phyloP scores from a whole-genome alignment of 2,329 filamentous ascomycete genomes.

The Aspergillus sp. region DNA sequence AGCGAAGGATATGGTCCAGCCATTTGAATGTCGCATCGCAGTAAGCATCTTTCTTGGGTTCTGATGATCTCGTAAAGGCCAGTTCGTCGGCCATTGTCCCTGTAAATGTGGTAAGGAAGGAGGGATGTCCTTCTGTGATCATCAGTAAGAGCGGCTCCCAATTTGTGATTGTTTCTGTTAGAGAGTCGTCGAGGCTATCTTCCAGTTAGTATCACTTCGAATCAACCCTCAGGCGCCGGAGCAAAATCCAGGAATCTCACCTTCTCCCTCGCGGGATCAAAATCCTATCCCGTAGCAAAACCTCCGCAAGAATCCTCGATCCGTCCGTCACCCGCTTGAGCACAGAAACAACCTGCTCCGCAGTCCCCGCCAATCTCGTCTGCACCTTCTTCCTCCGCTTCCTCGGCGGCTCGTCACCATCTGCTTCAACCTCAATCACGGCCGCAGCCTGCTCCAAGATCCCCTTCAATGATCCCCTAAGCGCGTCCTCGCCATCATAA shows the following conservation, averaged over 20 bases:
- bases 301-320: slow-evolving; percentile 25
- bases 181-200: slow-evolving; percentile 32
- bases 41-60: slow-evolving; percentile 33
- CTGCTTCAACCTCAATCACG: not conserved
- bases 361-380: slow-evolving; percentile 26
- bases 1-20: slow-evolving; percentile 53
- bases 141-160: slow-evolving; percentile 44
- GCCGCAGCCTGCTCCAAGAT: slow-evolving; percentile 24
- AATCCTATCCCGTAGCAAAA: slow-evolving; percentile 33
- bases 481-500: slow-evolving; percentile 19
- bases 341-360: slow-evolving; percentile 33
- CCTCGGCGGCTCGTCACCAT: slow-evolving; percentile 22
- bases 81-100: slow-evolving; percentile 45
- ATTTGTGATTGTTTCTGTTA: slow-evolving; percentile 35
- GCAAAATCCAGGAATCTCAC: slow-evolving; percentile 29
- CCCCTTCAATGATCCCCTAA: slow-evolving; percentile 26
- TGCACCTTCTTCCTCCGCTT: slow-evolving; percentile 39
- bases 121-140: slow-evolving; percentile 38
- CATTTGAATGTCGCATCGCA: slow-evolving; percentile 54
- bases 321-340: slow-evolving; percentile 31
- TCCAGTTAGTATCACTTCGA: not conserved
- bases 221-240: not conserved
- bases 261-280: slow-evolving; percentile 32
- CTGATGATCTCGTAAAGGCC: slow-evolving; percentile 27
- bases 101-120: slow-evolving; percentile 45